Evolutionary conservation across 2,329 filamentous ascomycete species (phyloP).

Genomic region (Bipolaris cookei): DNA sequence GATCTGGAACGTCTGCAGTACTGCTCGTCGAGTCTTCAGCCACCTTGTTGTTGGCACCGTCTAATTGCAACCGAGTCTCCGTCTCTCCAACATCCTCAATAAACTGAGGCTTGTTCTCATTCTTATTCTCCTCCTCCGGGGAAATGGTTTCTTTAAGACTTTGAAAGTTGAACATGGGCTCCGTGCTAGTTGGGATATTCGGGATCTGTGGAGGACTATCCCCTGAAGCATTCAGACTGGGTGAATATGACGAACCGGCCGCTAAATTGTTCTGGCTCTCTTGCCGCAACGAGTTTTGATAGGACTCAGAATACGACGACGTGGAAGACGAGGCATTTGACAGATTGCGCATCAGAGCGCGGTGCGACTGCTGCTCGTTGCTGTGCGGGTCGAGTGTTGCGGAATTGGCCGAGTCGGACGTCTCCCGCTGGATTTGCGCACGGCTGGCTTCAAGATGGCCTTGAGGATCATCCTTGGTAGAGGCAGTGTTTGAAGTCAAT

Average conservation of each 20-base stretch:
- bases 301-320: constrained; percentile 76
- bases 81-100: constrained; percentile 46
- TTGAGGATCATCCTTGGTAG: constrained; percentile 50
- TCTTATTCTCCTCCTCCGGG: constrained; percentile 59
- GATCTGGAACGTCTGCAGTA: constrained; percentile 16
- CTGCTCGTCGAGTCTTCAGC: background rate
- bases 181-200: constrained; percentile 61
- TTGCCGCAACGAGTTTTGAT: constrained; percentile 46
- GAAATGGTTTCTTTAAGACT: constrained; percentile 87
- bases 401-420: constrained; percentile 48
- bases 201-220: constrained; percentile 47
- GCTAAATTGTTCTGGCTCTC: constrained; percentile 41
- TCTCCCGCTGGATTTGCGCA: constrained; percentile 49
- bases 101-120: constrained; percentile 49
- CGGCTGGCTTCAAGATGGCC: constrained; percentile 56
- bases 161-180: constrained; percentile 90
- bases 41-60: constrained; percentile 13
- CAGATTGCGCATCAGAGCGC: constrained; percentile 78
- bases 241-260: constrained; percentile 55
- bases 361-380: constrained; percentile 53
- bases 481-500: constrained; percentile 49
- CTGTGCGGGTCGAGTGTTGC: constrained; percentile 51
- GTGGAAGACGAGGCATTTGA: constrained; percentile 85
- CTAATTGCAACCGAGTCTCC: constrained; percentile 10
- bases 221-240: constrained; percentile 61